Conservation (phyloP, 1,139 yeast genomes). For the Schwanniomyces etchellsii region DNA sequence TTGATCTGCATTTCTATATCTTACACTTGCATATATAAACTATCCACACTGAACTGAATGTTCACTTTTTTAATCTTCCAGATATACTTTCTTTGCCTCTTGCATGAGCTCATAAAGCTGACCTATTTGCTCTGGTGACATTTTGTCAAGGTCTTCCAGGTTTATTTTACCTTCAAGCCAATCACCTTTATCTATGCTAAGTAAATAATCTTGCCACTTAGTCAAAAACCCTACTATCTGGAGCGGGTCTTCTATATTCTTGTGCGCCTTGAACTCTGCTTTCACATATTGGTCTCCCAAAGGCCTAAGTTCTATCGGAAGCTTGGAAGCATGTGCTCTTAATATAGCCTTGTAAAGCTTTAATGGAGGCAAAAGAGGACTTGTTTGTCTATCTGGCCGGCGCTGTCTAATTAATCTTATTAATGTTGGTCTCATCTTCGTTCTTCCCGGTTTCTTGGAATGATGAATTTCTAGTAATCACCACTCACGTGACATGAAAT, state of each 20-base stretch:
- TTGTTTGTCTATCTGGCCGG: slow-evolving; percentile 47
- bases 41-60: slow-evolving; percentile 1
- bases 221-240: slow-evolving; percentile 91
- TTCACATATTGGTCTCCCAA: slow-evolving; percentile 89
- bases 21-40: background rate
- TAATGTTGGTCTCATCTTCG: slow-evolving; percentile 46
- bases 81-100: slow-evolving; percentile 44
- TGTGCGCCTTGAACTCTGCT: slow-evolving; percentile 86
- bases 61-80: background rate
- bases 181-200: slow-evolving; percentile 62
- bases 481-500: slow-evolving; percentile 5
- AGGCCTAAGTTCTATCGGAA: slow-evolving; percentile 66
- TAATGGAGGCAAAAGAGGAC: slow-evolving; percentile 77
- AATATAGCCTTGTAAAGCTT: slow-evolving; percentile 69
- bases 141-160: slow-evolving; percentile 61
- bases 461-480: background rate
- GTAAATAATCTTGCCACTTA: slow-evolving; percentile 90
- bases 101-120: slow-evolving; percentile 53
- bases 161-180: slow-evolving; percentile 74
- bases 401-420: slow-evolving; percentile 48
- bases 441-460: background rate
- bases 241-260: slow-evolving; percentile 75
- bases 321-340: slow-evolving; percentile 62
- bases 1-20: slow-evolving; percentile 1
- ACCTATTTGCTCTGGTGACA: slow-evolving; percentile 90